Evolutionary conservation across 2,329 filamentous ascomycete genomes (phyloP), one percentile per base, ranked within the genome.

Genomic region (Teratosphaeria gauchensis): DNA sequence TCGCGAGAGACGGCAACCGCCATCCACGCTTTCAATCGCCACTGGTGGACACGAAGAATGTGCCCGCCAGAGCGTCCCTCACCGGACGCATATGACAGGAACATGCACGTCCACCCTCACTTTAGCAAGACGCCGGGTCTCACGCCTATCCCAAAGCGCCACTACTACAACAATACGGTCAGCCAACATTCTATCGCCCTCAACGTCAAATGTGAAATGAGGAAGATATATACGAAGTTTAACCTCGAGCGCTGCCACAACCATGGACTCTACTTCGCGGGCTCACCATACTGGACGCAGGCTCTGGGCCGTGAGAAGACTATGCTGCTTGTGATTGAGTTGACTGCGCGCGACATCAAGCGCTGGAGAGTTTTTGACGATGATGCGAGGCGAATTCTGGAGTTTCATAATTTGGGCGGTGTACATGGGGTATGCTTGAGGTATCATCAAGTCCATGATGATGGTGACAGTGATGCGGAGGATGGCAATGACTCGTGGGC

Each of bases 1-100:
- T 28, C 2, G 24, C 24, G 2, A 2, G 24, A 28, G 24, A 28
- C 2, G 24, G 24, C 24, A 28, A 28, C 24, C 24, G 24, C 24
- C 24, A 28, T 28, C 24, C 24, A 28, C 24, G 7, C 35, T 42
- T 42, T 16, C 35, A 42, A 16, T 42, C 12, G 11, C 14, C 12
- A 42, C 35, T 42, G 35, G n/a, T 5, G 11, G 14, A 16, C 35
- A 42, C 35, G 21, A 33, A 30, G 21, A 28, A 58, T 58, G 57
- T 55, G 57, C 19, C 33, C 35, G 12, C 53, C 57, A 12, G 16
- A 28, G 14, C 54, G 19, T 51, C 57, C 59, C 19, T 53, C 54
- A 28, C 35, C 51, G 16, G 61, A 63, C 51, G 42, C 33, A 16
- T 61, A 63, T 58, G 59, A 59, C 56, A 16, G 31, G 42, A 51